Evolutionary conservation across 2,329 filamentous ascomycete genomes (phyloP).

Genomic region (Albophoma yamanashiensis): DNA sequence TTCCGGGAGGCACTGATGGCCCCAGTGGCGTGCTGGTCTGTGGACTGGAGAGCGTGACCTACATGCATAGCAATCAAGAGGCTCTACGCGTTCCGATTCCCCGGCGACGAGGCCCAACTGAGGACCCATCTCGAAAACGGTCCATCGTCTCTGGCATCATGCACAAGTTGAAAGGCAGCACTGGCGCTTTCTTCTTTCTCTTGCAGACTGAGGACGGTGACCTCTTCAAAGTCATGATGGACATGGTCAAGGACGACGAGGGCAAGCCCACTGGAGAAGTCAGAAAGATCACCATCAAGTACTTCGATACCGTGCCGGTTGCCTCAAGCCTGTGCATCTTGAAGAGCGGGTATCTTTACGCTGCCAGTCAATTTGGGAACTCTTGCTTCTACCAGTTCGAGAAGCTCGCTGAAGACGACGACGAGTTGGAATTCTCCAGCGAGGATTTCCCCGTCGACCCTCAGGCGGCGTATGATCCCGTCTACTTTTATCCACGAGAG

Average conservation of each 20-base stretch:
- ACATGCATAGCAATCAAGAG: slow-evolving; percentile 91
- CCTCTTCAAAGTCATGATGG: slow-evolving; percentile 89
- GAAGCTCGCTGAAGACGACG: slow-evolving; percentile 90
- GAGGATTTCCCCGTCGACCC: slow-evolving; percentile 73
- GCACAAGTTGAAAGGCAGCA: slow-evolving; percentile 79
- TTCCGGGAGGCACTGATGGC: slow-evolving; percentile 86
- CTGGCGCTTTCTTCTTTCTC: slow-evolving; percentile 91
- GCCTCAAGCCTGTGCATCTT: slow-evolving; percentile 83
- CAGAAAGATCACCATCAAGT: slow-evolving; percentile 79
- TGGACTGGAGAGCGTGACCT: slow-evolving; percentile 88
- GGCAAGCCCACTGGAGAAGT: slow-evolving; percentile 75
- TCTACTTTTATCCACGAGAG: slow-evolving; percentile 74
- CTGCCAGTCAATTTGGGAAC: slow-evolving; percentile 85
- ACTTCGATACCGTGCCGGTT: slow-evolving; percentile 91
- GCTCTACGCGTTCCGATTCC: slow-evolving; percentile 85
- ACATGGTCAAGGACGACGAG: slow-evolving; percentile 74
- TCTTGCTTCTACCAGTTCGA: slow-evolving; percentile 96
- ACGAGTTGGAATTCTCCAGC: slow-evolving; percentile 77
- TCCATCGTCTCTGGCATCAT: slow-evolving; percentile 86
- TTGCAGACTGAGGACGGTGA: slow-evolving; percentile 97
- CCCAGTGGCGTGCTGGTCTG: slow-evolving; percentile 94
- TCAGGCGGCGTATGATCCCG: slow-evolving; percentile 58
- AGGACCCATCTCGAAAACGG: slow-evolving; percentile 85
- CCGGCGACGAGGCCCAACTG: slow-evolving; percentile 72
- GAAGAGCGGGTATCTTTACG: slow-evolving; percentile 91